A percentile compares a stretch with the other conserved stretches of the same genome.
Evolutionary conservation across 768 basidiomycete species (phyloP).

Genomic region (Phylloporus arenicola): DNA sequence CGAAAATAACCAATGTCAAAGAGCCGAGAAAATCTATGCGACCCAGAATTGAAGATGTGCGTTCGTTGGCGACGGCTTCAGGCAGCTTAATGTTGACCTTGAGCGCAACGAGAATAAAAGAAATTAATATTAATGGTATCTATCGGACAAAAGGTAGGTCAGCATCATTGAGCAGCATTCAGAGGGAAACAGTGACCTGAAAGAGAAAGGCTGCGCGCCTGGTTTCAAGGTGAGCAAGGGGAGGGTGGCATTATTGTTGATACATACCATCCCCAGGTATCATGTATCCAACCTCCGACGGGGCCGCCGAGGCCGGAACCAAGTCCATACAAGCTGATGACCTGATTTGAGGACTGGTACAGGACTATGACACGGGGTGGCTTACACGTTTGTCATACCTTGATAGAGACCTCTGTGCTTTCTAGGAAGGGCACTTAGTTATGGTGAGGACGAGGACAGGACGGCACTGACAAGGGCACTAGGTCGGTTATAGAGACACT

Average conservation of each 20-base stretch:
- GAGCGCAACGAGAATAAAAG: slow-evolving; percentile 61
- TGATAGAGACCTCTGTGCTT: slow-evolving; percentile 88
- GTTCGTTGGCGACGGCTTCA: slow-evolving; percentile 56
- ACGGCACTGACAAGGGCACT: slow-evolving; percentile 67
- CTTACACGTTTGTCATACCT: slow-evolving; percentile 84
- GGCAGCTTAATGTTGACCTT: slow-evolving; percentile 79
- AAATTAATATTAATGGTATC: slow-evolving; percentile 72
- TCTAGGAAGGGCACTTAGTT: slow-evolving; percentile 34
- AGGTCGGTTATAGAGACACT: slow-evolving; percentile 84
- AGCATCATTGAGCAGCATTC: slow-evolving; percentile 1
- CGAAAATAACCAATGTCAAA: slow-evolving; percentile 65
- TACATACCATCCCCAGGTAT: slow-evolving; percentile 73
- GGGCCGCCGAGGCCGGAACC: slow-evolving; percentile 81
- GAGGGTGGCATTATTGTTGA: background rate
- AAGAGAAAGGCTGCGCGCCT: slow-evolving; percentile 86
- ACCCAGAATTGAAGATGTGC: slow-evolving; percentile 55
- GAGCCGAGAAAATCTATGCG: slow-evolving; percentile 86
- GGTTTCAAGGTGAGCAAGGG: slow-evolving; percentile 12
- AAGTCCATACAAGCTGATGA: slow-evolving; percentile 67
- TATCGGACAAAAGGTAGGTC: slow-evolving; percentile 30
- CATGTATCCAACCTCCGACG: slow-evolving; percentile 80
- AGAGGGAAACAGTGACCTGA: slow-evolving; percentile 49
- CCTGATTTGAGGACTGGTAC: slow-evolving; percentile 8
- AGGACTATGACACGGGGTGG: background rate
- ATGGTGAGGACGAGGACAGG: background rate